Conservation (phyloP, 106 monocot genomes). For the Allium fistulosum region DNA sequence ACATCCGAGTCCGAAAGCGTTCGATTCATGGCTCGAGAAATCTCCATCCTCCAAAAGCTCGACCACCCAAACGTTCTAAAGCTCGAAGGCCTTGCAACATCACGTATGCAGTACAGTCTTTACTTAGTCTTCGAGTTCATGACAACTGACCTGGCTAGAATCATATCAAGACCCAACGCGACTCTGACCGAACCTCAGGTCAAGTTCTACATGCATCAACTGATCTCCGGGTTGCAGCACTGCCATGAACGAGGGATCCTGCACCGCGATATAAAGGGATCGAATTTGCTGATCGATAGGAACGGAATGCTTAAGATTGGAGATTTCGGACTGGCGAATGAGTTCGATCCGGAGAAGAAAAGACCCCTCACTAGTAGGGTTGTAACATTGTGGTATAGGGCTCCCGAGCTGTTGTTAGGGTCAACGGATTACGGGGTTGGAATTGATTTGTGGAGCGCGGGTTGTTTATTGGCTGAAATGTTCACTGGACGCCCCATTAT, state of each 20-base stretch:
- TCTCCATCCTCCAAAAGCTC: slow-evolving; percentile 28
- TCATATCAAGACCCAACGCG: slow-evolving; percentile 17
- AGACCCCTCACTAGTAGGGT: neutral
- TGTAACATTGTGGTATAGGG: neutral
- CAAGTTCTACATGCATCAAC: slow-evolving; percentile 34
- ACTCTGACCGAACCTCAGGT: slow-evolving; percentile 31
- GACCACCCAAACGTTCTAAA: slow-evolving; percentile 38
- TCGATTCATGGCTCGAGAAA: slow-evolving; percentile 44
- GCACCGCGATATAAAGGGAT: slow-evolving; percentile 39
- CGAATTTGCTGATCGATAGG: slow-evolving; percentile 32
- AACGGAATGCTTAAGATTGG: slow-evolving; percentile 12
- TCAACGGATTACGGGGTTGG: neutral
- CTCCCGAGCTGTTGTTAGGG: neutral
- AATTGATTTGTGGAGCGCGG: neutral
- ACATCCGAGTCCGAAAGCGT: slow-evolving; percentile 43
- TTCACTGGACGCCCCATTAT: neutral
- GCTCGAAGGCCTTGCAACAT: slow-evolving; percentile 45
- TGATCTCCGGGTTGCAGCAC: slow-evolving; percentile 37
- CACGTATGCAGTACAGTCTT: slow-evolving; percentile 35
- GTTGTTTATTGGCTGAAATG: neutral
- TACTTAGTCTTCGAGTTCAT: slow-evolving; percentile 42
- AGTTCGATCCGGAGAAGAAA: neutral
- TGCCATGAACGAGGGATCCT: slow-evolving; percentile 40
- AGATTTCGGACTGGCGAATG: neutral
- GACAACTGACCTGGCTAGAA: slow-evolving; percentile 30